Percentiles rank a stretch among this genome's conserved stretches.
phyloP scores from a whole-genome alignment of 148 eudicot genomes.

The Spergularia marina region DNA sequence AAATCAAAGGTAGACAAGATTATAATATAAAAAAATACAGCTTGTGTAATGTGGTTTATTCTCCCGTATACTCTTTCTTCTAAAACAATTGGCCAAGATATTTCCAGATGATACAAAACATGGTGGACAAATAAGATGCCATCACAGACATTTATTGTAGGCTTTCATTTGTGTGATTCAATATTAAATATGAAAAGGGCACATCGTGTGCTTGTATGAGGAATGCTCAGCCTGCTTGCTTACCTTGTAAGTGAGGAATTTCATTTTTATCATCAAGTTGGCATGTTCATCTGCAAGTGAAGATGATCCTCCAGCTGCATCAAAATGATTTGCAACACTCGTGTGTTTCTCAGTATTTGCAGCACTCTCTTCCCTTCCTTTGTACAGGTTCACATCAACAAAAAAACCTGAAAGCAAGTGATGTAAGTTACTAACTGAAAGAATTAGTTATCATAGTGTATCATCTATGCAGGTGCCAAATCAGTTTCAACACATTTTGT shows the following conservation, averaged over 20 bases:
- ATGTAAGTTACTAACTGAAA: not conserved
- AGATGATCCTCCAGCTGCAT: constrained; percentile 32
- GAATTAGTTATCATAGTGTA: not conserved
- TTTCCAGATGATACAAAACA: too few relatives aligned
- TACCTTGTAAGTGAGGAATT: constrained; percentile 92
- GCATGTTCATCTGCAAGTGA: constrained; percentile 93
- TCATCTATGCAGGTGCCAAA: not conserved
- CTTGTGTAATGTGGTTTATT: too few relatives aligned
- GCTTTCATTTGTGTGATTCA: not conserved
- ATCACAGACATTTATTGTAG: not conserved
- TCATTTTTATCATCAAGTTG: constrained; percentile 90
- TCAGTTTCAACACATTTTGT: not conserved
- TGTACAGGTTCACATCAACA: constrained; percentile 80
- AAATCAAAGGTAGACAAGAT: not conserved
- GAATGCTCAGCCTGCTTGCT: not conserved
- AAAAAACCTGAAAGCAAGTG: constrained; percentile 63
- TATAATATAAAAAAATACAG: not conserved
- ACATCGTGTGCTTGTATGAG: not conserved
- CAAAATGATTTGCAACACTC: constrained; percentile 28
- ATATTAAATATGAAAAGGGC: not conserved
- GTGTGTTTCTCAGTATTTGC: constrained; percentile 32
- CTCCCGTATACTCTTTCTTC: not conserved
- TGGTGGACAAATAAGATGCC: too few relatives aligned
- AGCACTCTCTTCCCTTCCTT: constrained; percentile 52
- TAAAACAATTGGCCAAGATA: too few relatives aligned